Conservation (phyloP, 805 yeast genomes). For the Ogataea dorogensis region DNA sequence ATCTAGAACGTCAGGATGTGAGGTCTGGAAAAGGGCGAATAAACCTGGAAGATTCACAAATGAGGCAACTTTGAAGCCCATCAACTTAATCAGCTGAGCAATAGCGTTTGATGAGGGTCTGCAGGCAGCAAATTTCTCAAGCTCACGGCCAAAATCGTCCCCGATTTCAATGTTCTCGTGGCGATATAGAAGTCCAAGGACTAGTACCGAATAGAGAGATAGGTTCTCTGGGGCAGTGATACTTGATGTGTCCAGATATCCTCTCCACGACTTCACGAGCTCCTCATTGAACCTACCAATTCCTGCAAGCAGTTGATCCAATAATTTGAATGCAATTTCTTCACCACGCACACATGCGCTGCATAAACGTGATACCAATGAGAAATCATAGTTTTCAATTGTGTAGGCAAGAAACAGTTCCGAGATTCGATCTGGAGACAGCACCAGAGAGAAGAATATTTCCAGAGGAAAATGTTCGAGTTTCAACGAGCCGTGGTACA, state of each 20-base stretch:
- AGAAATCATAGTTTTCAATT: slow-evolving; percentile 14
- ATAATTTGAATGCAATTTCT: slow-evolving; percentile 8
- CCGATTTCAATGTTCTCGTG: slow-evolving; percentile 7
- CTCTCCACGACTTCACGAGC: slow-evolving; percentile 10
- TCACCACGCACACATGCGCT: slow-evolving; percentile 9
- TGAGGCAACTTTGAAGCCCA: slow-evolving; percentile 1
- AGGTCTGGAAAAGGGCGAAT: slow-evolving; percentile 1
- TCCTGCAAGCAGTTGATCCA: slow-evolving; percentile 18
- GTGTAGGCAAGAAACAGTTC: slow-evolving; percentile 18
- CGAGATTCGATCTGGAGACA: slow-evolving; percentile 3
- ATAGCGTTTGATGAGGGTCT: not conserved
- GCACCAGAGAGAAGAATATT: slow-evolving; percentile 9
- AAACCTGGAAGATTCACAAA: slow-evolving; percentile 1
- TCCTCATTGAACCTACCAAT: slow-evolving; percentile 14
- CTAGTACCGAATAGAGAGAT: slow-evolving; percentile 15
- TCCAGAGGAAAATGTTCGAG: slow-evolving; percentile 10
- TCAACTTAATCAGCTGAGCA: not conserved
- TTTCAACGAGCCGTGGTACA: slow-evolving; percentile 9
- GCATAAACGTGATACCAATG: slow-evolving; percentile 12
- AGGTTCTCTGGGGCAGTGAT: slow-evolving; percentile 9
- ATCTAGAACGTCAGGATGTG: slow-evolving; percentile 5
- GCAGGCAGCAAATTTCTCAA: slow-evolving; percentile 3
- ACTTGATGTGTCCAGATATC: slow-evolving; percentile 3
- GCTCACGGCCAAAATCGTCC: slow-evolving; percentile 3
- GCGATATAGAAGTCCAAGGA: slow-evolving; percentile 9